These are phyloP conservation scores for Podila verticillata DNA, from an alignment of 192 early-diverging fungal species.

Conservation along the genomic window DNA sequence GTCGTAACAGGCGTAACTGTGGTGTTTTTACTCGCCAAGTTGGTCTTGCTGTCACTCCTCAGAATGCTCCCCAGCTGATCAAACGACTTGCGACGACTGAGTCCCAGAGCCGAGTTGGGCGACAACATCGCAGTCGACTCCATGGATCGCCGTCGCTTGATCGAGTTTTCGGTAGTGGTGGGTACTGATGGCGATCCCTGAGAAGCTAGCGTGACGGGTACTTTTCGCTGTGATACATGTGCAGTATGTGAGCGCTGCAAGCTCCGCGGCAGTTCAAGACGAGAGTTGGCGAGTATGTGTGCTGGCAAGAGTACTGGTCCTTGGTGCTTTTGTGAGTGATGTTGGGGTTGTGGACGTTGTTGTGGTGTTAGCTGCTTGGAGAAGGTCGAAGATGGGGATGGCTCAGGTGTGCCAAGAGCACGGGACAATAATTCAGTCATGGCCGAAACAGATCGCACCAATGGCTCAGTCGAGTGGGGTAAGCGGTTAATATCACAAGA, in stretches of 20 bases:
- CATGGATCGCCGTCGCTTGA: conserved; percentile 40
- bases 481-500: conserved; percentile 38
- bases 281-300: neutral
- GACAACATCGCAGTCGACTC: conserved; percentile 32
- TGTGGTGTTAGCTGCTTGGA: neutral
- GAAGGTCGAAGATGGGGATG: neutral
- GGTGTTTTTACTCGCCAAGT: neutral
- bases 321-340: neutral
- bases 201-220: neutral
- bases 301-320: conserved; percentile 5
- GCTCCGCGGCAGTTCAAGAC: conserved; percentile 2
- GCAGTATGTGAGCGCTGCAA: conserved; percentile 35
- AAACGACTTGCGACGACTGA: conserved; percentile 42
- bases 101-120: conserved; percentile 3
- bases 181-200: neutral
- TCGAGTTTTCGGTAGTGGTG: neutral
- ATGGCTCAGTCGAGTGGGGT: conserved; percentile 44
- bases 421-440: conserved; percentile 1
- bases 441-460: conserved; percentile 29
- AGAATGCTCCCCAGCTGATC: conserved; percentile 15
- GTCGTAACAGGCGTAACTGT: neutral
- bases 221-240: conserved; percentile 6
- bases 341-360: neutral
- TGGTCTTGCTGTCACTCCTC: conserved; percentile 4
- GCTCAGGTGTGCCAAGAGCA: conserved; percentile 19